Base-by-base conservation (phyloP, 768 basidiomycete species). In the Naganishia friedmannii region DNA sequence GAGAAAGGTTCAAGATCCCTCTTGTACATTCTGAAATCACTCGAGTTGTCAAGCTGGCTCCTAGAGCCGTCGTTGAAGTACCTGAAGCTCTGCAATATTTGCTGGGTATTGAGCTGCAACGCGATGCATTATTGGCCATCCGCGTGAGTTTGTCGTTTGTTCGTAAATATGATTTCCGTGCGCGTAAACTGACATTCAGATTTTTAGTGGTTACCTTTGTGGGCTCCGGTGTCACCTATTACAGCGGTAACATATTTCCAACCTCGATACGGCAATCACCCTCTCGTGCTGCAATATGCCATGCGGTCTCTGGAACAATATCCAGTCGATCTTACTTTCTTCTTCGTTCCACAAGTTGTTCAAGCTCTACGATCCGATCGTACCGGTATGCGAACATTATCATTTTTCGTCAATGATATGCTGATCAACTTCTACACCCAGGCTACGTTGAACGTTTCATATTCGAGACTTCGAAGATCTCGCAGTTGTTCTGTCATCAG, bases 301-400 rank as follows among this genome's bases (percentile, higher is more conserved):
- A 92, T 98, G 82, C 86, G 94, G 53, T 93, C 94, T 0, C 83
- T 99, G 53, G 93, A 93, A 78, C 91, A 95, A 78, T 93, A 98
- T 77, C 91, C 93, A 0, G 92, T 98, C 12, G 89, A 92, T 17
- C 78, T 97, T 65, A 95, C 95, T 0, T 99, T 99, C 85, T 99
- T 98, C 84, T 99, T 95, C 77, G 93, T 99, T 37, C 96, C 96
- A 0, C 96, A 99, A 85, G 89, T 98, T 23, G 96, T 98, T 1
- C 96, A 99, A 77, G 93, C 93, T 4, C 84, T 99, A 19, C 90
- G 96, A 12, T 87, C 90, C 65, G 96, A 99, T 76, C 87, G 89
- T 15, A 84, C 92, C 6, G 93, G 94, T 93, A 77, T 67, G 86
- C 73, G 19, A 5, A 42, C 12, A 66, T 34, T 23, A 31, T 10